Percentiles rank a stretch among this genome's conserved stretches.
These are phyloP conservation scores for Penicillium sp. DNA, from an alignment of 2,329 filamentous ascomycete genomes.

Conservation along the genomic window DNA sequence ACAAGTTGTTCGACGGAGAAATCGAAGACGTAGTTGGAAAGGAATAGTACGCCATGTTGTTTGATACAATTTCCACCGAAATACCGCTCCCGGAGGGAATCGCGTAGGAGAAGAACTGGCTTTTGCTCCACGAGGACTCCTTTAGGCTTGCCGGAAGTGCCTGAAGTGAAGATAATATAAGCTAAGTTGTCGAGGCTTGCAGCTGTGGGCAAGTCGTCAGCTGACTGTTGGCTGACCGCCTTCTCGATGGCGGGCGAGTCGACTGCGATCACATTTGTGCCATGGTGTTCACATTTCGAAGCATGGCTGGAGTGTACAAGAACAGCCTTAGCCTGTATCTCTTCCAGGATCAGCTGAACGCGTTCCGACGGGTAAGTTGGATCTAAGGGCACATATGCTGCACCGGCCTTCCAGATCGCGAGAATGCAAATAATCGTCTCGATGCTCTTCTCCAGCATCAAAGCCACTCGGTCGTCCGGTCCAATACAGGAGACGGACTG, in stretches of 20 bases:
- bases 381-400: background rate
- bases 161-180: background rate
- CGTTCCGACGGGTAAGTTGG: background rate
- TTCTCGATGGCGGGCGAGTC: background rate
- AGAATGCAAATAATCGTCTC: background rate
- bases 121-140: background rate
- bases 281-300: background rate
- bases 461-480: background rate
- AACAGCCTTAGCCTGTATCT: background rate
- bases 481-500: background rate
- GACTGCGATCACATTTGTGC: background rate
- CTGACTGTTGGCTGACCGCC: background rate
- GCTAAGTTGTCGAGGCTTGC: background rate
- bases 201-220: background rate
- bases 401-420: background rate
- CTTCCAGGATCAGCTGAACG: background rate
- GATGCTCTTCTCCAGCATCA: background rate
- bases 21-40: background rate
- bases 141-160: background rate
- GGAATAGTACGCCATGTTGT: background rate
- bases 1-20: background rate
- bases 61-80: background rate
- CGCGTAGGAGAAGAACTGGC: background rate
- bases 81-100: background rate
- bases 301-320: background rate